Evolutionary conservation across 2,329 filamentous ascomycete species (phyloP).

Genomic region (Lecanicillium sp.): DNA sequence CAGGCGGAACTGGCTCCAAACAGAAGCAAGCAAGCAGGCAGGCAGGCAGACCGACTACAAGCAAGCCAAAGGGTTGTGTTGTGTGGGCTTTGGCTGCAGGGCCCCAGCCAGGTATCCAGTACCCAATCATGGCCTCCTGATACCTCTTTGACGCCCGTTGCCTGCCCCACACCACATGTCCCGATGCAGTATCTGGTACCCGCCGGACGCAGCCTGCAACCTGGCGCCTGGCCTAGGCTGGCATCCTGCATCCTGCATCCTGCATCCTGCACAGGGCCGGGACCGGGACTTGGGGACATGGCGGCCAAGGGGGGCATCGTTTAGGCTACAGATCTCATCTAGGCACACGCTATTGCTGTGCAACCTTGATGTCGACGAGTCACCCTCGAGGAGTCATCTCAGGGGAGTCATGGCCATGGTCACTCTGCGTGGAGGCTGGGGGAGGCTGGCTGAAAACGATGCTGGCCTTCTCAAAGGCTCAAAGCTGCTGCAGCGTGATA

Average conservation of each 20-base stretch:
- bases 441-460: background rate
- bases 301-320: background rate
- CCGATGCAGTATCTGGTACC: slow-evolving; percentile 13
- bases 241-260: too few species aligned
- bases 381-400: too few species aligned
- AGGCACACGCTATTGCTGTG: slow-evolving; percentile 1
- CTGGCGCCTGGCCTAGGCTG: background rate
- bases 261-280: background rate
- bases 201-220: background rate
- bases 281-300: slow-evolving; percentile 1
- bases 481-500: too few species aligned
- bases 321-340: slow-evolving; percentile 1
- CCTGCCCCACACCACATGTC: slow-evolving; percentile 5
- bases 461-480: too few species aligned
- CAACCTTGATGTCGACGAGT: slow-evolving; percentile 14
- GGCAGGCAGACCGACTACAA: too few species aligned
- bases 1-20: too few species aligned
- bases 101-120: background rate
- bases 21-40: too few species aligned
- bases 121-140: slow-evolving; percentile 4
- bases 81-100: too few species aligned
- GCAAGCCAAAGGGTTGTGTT: too few species aligned
- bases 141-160: slow-evolving; percentile 9
- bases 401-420: background rate
- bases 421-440: background rate